Conservation (phyloP, 345 rosid species). For the Anacardium occidentale region DNA sequence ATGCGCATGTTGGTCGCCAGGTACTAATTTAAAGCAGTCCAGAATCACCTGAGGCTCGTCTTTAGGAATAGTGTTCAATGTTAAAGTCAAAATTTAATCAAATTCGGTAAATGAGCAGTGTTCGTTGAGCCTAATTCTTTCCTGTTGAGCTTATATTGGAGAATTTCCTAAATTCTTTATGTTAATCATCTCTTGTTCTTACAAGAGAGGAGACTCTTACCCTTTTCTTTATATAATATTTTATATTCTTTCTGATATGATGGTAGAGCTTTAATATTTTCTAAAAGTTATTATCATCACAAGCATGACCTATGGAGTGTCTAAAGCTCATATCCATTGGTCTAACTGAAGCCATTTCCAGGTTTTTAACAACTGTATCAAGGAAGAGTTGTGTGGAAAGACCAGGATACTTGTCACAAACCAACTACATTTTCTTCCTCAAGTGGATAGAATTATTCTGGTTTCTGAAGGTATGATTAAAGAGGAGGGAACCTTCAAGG, state of each 20-base stretch:
- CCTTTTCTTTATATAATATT: neutral
- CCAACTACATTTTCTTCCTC: constrained; percentile 96
- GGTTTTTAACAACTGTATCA: constrained; percentile 90
- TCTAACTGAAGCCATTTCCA: constrained; percentile 28
- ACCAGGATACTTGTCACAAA: constrained; percentile 92
- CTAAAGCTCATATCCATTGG: neutral
- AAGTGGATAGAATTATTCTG: constrained; percentile 71
- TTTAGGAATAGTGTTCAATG: neutral
- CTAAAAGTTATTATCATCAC: neutral
- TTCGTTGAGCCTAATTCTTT: neutral
- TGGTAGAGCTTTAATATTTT: neutral
- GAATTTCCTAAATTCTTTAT: neutral
- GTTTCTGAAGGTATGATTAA: constrained; percentile 73
- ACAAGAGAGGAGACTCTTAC: neutral
- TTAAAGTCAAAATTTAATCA: neutral
- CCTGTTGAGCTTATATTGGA: neutral
- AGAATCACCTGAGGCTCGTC: neutral
- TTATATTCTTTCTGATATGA: neutral
- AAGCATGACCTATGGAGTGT: constrained; percentile 1
- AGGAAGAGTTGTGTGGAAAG: constrained; percentile 69
- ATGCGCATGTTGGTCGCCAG: constrained; percentile 91
- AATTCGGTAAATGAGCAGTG: neutral
- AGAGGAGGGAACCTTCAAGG: constrained; percentile 89
- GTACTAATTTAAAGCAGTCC: constrained; percentile 32
- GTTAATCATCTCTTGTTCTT: neutral